Evolutionary conservation across 2,329 filamentous ascomycete genomes (phyloP), one percentile per base, ranked within the genome.

Genomic region (Venturia nashicola): DNA sequence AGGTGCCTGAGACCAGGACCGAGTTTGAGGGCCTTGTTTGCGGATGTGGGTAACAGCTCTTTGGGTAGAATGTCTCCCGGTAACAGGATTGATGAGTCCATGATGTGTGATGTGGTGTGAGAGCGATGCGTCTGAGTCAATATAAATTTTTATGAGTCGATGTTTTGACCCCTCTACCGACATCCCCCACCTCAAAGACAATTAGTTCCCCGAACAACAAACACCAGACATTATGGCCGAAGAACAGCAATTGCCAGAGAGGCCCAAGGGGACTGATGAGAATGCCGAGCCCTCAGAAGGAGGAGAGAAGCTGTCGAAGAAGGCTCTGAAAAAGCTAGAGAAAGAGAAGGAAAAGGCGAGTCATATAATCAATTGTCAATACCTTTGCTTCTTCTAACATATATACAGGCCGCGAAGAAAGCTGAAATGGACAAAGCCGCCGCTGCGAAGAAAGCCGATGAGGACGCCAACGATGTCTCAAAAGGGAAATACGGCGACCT

Each of bases 1-100:
- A 91, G 85, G 74, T 95, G 86, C 66, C 88, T 88, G 65, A 97
- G 81, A 64, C 92, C 92, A 18, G 91, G 89, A 36, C 92, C 92
- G 34, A 97, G 82, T 64, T 89, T 90, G 67, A 96, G 80, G 46
- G 90, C 84, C 67, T 80, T 80, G 65, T 80, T 81, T 66, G 84
- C 79, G 67, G 87, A 82, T 39, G 83, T 83, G 2, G 90, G 90
- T 44, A 96, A 81, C 43, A 83, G 76, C 34, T 83, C 79, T 0
- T 82, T 74, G 65, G 90, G 84, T 57, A 97, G 82, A 40, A 78
- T 72, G 69, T 97, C 91, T 68, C 94, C 92, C 0, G 94, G 94
- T 7, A 97, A 83, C 66, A 97, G 83, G 2, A 57, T 55, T 42
- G 61, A 55, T 20, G 61, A 39, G 4, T 63, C 61, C 61, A 63